Conservation (phyloP, 176 grass and related monocot species). For the Echinochloa phyllopogon region DNA sequence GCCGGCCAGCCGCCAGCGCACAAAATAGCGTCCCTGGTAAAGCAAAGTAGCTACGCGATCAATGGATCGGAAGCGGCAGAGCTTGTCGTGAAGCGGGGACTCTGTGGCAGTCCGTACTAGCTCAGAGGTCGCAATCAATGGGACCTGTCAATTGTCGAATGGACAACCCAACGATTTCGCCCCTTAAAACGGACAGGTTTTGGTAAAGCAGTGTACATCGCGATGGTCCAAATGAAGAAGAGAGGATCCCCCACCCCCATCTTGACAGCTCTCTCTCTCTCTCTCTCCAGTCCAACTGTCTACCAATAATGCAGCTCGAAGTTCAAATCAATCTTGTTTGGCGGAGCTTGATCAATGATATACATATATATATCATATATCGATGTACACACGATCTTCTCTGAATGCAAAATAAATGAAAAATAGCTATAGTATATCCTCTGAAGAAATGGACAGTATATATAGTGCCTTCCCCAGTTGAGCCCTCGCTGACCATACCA, state of each 20-base stretch:
- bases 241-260: background rate
- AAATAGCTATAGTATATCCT: too few relatives aligned
- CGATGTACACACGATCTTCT: too few relatives aligned
- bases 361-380: too few relatives aligned
- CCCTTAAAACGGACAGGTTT: background rate
- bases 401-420: too few relatives aligned
- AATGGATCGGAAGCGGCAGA: background rate
- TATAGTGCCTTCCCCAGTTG: too few relatives aligned
- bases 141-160: background rate
- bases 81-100: conserved; percentile 15
- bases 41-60: background rate
- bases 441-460: too few relatives aligned
- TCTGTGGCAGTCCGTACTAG: conserved; percentile 23
- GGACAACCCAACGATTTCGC: conserved; percentile 16
- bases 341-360: background rate
- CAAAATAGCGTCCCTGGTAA: background rate
- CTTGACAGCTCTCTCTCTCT: conserved; percentile 4
- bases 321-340: conserved; percentile 5
- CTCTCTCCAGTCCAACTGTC: background rate
- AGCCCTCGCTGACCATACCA: too few relatives aligned
- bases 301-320: background rate
- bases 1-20: too few relatives aligned
- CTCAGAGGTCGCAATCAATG: background rate
- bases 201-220: conserved; percentile 26
- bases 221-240: conserved; percentile 14